Evolutionary conservation across 768 basidiomycete species (phyloP).

Genomic region (Tremella fuciformis): DNA sequence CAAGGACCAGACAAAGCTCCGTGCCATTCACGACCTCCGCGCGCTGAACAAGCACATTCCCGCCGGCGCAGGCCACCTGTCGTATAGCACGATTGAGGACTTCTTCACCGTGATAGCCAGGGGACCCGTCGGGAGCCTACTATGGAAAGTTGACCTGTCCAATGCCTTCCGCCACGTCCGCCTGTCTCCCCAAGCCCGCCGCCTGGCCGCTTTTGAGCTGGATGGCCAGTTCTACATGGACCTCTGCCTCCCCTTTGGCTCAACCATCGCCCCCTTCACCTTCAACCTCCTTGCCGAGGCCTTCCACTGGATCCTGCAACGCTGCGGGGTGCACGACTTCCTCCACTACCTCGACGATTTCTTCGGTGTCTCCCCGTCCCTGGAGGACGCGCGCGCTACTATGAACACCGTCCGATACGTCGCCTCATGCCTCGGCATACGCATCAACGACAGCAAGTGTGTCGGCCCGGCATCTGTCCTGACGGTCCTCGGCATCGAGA

Average conservation of each 20-base stretch:
- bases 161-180: slow-evolving; percentile 14
- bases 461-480: slow-evolving; percentile 1
- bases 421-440: not conserved
- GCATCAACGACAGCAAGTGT: not conserved
- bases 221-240: not conserved
- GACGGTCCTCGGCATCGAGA: no score
- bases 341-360: slow-evolving; percentile 13
- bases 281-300: slow-evolving; percentile 16
- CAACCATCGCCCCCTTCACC: no score
- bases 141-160: no score
- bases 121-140: no score
- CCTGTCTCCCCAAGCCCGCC: not conserved
- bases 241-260: slow-evolving; percentile 9
- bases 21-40: no score
- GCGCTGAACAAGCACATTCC: no score
- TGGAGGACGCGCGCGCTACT: not conserved
- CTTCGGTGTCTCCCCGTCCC: not conserved
- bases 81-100: no score
- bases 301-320: no score
- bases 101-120: no score
- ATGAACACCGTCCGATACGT: not conserved
- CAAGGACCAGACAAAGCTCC: no score
- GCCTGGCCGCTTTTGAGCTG: slow-evolving; percentile 5
- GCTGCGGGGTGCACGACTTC: not conserved
- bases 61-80: no score